Percentiles rank a stretch among this genome's conserved stretches.
Conservation (phyloP, 768 basidiomycete species). For the Amanita exitialis region DNA sequence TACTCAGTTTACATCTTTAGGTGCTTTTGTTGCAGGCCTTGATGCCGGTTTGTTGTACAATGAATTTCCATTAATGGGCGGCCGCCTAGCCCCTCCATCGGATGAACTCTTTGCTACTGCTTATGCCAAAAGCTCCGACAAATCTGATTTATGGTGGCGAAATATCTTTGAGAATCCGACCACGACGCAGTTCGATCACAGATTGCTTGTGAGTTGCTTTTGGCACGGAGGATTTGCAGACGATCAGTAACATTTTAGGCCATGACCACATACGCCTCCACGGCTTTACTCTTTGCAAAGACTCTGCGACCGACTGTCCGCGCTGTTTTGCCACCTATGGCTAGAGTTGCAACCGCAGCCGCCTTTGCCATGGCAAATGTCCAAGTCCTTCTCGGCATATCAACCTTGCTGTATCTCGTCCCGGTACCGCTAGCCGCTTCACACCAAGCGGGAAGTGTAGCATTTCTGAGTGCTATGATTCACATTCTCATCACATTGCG, state of each 20-base stretch:
- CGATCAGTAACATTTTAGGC: conserved; percentile 38
- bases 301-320: conserved; percentile 49
- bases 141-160: conserved; percentile 86
- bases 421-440: conserved; percentile 87
- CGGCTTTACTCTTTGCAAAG: conserved; percentile 50
- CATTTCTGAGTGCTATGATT: conserved; percentile 74
- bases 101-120: conserved; percentile 72
- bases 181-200: conserved; percentile 95
- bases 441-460: conserved; percentile 93
- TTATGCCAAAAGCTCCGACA: conserved; percentile 63
- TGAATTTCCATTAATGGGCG: conserved; percentile 96
- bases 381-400: conserved; percentile 57
- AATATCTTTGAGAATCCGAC: conserved; percentile 97
- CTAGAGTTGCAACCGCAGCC: conserved; percentile 38
- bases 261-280: conserved; percentile 70
- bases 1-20: conserved; percentile 26
- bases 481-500: conserved; percentile 67
- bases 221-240: neutral
- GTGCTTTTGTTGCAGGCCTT: conserved; percentile 95
- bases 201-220: conserved; percentile 60
- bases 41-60: conserved; percentile 98
- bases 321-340: conserved; percentile 53
- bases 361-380: conserved; percentile 77
- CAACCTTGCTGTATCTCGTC: conserved; percentile 86
- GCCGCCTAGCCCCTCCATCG: conserved; percentile 66